These are phyloP conservation scores for Exophiala oligosperma DNA, from an alignment of 2,329 filamentous ascomycete genomes.

Conservation along the genomic window DNA sequence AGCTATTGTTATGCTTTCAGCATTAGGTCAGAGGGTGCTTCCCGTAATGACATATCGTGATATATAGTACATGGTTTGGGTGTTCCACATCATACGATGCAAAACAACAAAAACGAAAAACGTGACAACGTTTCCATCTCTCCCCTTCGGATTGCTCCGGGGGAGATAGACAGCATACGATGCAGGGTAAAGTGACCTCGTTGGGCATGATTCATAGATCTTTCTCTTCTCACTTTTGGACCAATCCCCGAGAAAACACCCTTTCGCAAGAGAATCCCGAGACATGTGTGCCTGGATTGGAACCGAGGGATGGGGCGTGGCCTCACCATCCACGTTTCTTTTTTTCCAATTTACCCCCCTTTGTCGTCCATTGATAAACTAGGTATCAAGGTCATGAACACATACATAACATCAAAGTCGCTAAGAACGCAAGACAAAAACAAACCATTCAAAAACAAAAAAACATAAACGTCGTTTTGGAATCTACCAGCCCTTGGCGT, in stretches of 20 bases:
- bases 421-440: slow-evolving; percentile 23
- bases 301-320: not conserved
- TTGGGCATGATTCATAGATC: not conserved
- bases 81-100: not conserved
- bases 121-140: not conserved
- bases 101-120: not conserved
- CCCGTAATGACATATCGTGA: no score
- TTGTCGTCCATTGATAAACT: slow-evolving; percentile 4
- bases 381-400: slow-evolving; percentile 15
- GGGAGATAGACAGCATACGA: not conserved
- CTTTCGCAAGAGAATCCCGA: not conserved
- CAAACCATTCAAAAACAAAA: slow-evolving; percentile 3
- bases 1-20: no score
- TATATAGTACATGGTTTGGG: not conserved
- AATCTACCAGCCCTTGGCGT: slow-evolving; percentile 75
- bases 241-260: not conserved
- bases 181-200: not conserved
- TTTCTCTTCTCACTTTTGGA: slow-evolving; percentile 1
- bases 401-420: slow-evolving; percentile 19
- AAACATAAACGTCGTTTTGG: not conserved
- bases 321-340: slow-evolving; percentile 1
- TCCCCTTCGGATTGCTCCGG: not conserved
- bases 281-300: not conserved
- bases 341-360: not conserved
- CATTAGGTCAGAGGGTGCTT: no score